These are phyloP conservation scores for Hansenula anomala DNA, from an alignment of 1,139 yeast genomes.

Conservation along the genomic window DNA sequence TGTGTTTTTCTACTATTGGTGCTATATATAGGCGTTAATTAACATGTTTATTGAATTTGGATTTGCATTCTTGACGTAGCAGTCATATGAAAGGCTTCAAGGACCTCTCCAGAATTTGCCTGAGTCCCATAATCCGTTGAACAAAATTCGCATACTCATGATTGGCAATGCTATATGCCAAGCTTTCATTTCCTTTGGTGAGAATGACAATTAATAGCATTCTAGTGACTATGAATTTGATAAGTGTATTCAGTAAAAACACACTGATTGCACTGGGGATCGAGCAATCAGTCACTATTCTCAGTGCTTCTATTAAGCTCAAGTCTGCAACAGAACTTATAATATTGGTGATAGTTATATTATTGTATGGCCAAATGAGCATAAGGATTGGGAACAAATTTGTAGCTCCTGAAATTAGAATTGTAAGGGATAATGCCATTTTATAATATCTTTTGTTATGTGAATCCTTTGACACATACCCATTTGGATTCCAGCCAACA, in stretches of 20 bases:
- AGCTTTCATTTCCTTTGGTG: slow-evolving; percentile 10
- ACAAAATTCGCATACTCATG: neutral
- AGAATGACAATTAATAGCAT: slow-evolving; percentile 21
- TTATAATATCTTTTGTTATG: slow-evolving; percentile 15
- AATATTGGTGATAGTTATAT: slow-evolving; percentile 56
- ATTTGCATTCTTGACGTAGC: too few species aligned
- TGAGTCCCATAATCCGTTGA: neutral
- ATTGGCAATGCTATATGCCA: neutral
- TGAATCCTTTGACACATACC: neutral
- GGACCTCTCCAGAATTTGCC: neutral
- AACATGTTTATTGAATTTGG: neutral
- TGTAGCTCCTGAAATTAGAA: slow-evolving; percentile 70
- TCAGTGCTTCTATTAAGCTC: slow-evolving; percentile 62
- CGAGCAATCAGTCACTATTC: slow-evolving; percentile 44
- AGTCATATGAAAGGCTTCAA: neutral
- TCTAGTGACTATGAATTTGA: slow-evolving; percentile 23
- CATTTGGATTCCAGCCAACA: slow-evolving; percentile 38
- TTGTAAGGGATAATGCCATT: slow-evolving; percentile 52
- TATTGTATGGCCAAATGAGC: slow-evolving; percentile 95
- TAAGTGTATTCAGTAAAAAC: slow-evolving; percentile 20
- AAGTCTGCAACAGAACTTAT: slow-evolving; percentile 60
- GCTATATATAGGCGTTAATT: neutral
- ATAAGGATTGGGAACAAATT: slow-evolving; percentile 88
- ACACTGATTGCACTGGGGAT: slow-evolving; percentile 31
- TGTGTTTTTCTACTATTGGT: too few species aligned